Base-by-base conservation (phyloP, 148 eudicot species). In the Chenopodium album region DNA sequence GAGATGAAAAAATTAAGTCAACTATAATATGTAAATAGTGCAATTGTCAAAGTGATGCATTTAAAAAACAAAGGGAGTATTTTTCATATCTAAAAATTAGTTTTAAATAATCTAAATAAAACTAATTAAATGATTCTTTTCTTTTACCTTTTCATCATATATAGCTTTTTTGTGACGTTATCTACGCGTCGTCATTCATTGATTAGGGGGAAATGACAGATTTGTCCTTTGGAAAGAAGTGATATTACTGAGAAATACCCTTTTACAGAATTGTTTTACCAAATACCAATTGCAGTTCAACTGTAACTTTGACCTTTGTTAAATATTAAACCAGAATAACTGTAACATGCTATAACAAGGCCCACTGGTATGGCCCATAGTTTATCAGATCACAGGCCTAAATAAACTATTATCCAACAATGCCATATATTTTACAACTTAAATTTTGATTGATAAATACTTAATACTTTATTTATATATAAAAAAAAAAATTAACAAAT, bases 81-180 rank as follows among this genome's bases (percentile, higher is more conserved):
- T 37, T 6, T 37, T 37, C 0, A 5, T 37, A 37, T 37, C 44
- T 37, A 5, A 6, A 37, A 37, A 37, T 37, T 37, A 37, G 44
- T 37, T 37, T 37, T 37, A 37, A 37, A 37, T 37, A 37, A 37
- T 37, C 5, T 6, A 37, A 37, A 37, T 5, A 37, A 22, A 23
- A 26, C 3, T 56, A 14, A 12, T 11, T 3, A 14, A 19, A 11
- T 56, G 19, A 19, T 56, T 56, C 22, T 56, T 56, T 56, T 56
- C 60, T 14, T 56, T 14, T 56, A 16, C 62, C 3, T 56, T 56
- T 56, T 56, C 22, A 11, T 50, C 54, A 50, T 50, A 17, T 56
- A 56, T 19, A 56, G 19, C 62, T 56, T 46, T 65, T 65, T 7
- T 19, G 23, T 77, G 80, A 77, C 71, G 71, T 77, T 77, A 64